Base-by-base conservation (phyloP, 805 yeast genomes). In the Torulaspora quercuum region DNA sequence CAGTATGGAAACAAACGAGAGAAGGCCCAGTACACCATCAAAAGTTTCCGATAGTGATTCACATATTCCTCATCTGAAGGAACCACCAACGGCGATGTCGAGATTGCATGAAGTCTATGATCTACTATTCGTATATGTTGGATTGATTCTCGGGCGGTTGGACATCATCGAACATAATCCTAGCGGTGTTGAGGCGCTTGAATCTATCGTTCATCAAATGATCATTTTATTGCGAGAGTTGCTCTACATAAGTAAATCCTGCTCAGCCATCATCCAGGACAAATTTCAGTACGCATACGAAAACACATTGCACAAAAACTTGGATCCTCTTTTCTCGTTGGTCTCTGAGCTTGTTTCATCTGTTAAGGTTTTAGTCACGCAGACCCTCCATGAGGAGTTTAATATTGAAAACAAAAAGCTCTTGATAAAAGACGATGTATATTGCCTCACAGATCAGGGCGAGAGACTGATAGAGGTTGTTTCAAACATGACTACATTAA, bases 101-200 rank as follows among this genome's bases (percentile, higher is more conserved):
- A 66, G 94, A 48, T 64, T 82, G 15, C 72, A 76, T 16, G 89
- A 82, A 56, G 72, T 82, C 25, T 73, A 80, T 48, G 72, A 75
- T 17, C 64, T 79, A 4, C 52, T 82, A 10, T 73, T 74, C 49
- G 67, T 75, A 1, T 83, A 83, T 50, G 65, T 82, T 45, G 80
- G 82, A 2, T 51, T 84, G 46, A 73, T 83, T 7, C 68, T 82
- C 10, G 94, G 94, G n/a, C 64, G 94, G 49, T 61, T 84, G 45
- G 92, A 84, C 56, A 67, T 84, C 58, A 76, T 83, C 22, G 92
- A 84, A 52, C 82, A 79, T 48, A 83, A 82, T 53, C 70, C 78
- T 3, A 67, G 67, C 11, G 90, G 90, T 2, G 78, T 87, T 52
- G 81, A 80, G 45, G 57, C 78, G 5, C 57, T 84, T 36, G 89